Percentiles rank a stretch among this genome's conserved stretches.
Conservation (phyloP, 2,329 filamentous ascomycete genomes). For the Hypoxylon sp. region DNA sequence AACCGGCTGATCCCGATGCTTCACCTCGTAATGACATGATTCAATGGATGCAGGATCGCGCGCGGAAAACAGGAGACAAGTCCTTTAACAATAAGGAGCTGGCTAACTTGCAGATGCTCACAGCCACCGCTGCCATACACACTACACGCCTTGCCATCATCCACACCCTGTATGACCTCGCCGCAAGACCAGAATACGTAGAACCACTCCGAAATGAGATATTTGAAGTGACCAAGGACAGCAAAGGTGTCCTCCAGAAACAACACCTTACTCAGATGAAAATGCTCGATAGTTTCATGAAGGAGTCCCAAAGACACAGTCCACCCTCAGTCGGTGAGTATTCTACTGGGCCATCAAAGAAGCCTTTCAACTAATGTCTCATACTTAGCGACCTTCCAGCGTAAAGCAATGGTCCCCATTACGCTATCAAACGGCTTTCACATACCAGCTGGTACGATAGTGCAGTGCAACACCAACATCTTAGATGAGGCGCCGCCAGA, state of each 20-base stretch:
- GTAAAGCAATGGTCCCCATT: slow-evolving; percentile 49
- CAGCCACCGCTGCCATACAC: slow-evolving; percentile 55
- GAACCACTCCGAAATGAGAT: slow-evolving; percentile 60
- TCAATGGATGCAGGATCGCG: slow-evolving; percentile 50
- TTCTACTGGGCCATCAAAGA: neutral
- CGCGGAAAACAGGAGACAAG: slow-evolving; percentile 44
- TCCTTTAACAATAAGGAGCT: slow-evolving; percentile 48
- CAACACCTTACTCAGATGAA: slow-evolving; percentile 51
- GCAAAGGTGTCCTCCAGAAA: slow-evolving; percentile 46
- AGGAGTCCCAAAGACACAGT: slow-evolving; percentile 54
- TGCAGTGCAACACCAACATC: slow-evolving; percentile 50
- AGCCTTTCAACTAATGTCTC: slow-evolving; percentile 8
- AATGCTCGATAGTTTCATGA: slow-evolving; percentile 57
- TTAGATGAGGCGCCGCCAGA: slow-evolving; percentile 46
- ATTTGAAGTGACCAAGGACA: slow-evolving; percentile 45
- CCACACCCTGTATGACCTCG: slow-evolving; percentile 59
- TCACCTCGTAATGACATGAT: slow-evolving; percentile 48
- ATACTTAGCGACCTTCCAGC: slow-evolving; percentile 47
- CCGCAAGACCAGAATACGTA: slow-evolving; percentile 58
- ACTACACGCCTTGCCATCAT: slow-evolving; percentile 53
- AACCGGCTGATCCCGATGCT: slow-evolving; percentile 14
- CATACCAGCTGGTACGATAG: slow-evolving; percentile 49
- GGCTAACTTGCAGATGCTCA: slow-evolving; percentile 51
- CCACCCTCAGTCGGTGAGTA: slow-evolving; percentile 51
- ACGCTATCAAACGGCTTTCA: slow-evolving; percentile 53